Evolutionary conservation across 768 basidiomycete species (phyloP), one percentile per base, ranked within the genome.

Genomic region (Suillus spraguei): DNA sequence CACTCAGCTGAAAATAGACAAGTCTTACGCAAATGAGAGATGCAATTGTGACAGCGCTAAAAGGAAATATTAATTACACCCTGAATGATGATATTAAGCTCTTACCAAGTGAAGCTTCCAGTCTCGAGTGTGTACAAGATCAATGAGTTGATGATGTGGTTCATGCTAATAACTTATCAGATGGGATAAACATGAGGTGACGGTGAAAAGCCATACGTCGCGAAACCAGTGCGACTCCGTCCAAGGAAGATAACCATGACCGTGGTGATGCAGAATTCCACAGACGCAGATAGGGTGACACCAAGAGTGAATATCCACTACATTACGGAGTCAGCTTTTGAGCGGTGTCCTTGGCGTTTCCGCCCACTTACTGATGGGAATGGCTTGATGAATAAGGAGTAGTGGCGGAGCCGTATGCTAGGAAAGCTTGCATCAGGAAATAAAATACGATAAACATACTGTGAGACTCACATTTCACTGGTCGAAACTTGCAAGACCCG

Each of bases 71-170:
- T 13, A 72, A 61, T 14, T 0, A 5, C 3, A 56, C 7, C 4
- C 36, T 8, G n/a, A 13, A 3, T 6, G 0, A 16, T 9, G 2
- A 20, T 42, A 39, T 1, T 1, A 28, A 28, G 16, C 8, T 35
- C 61, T 66, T 62, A 79, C 80, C 78, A 79, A 32, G 85, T 85
- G 22, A 85, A 50, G 4, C 79, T 70, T 46, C 85, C 85, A 17
- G 80, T 84, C 66, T 86, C 85, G 38, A 86, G 75, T 0, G 83
- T 80, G 62, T 86, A 85, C 2, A 83, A 64, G 59, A 85, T 82
- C 65, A 85, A 67, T 0, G 74, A 71, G 63, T 85, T 84, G 52
- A 86, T 76, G 41, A 85, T 67, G 38, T 79, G 77, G 60, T 82
- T 82, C 72, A 86, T 73, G 63, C 83, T 85, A 59, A 16, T 14